A percentile compares a stretch with the other conserved stretches of the same genome.
Conservation (phyloP, 148 eudicot genomes). For the Arbutus unedo region DNA sequence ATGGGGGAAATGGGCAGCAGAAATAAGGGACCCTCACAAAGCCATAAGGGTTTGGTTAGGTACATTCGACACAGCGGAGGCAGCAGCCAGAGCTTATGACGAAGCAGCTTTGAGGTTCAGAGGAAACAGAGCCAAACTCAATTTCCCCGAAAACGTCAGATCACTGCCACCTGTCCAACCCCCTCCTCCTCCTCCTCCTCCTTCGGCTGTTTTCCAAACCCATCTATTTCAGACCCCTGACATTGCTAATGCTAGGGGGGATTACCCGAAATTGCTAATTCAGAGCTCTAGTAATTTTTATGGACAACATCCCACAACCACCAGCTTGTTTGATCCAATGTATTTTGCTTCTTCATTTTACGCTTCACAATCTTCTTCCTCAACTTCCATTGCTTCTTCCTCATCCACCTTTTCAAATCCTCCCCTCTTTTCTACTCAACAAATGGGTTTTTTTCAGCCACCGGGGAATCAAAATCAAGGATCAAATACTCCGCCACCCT, state of each 20-base stretch:
- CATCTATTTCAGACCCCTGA: too few relatives aligned
- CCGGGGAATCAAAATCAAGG: conserved; percentile 21
- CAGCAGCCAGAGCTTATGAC: conserved; percentile 69
- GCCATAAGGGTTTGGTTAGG: conserved; percentile 82
- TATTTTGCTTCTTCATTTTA: conserved; percentile 29
- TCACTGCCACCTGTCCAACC: conserved; percentile 22
- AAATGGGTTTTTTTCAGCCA: conserved; percentile 22
- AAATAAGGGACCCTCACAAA: conserved; percentile 71
- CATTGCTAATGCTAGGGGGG: conserved; percentile 21
- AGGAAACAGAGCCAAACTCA: conserved; percentile 69
- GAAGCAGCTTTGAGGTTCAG: conserved; percentile 68
- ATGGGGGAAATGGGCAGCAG: conserved; percentile 85
- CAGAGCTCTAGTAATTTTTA: conserved; percentile 40
- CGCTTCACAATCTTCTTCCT: conserved; percentile 24
- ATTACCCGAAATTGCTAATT: conserved; percentile 54
- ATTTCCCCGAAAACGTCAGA: conserved; percentile 68
- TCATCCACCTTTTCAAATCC: conserved; percentile 23
- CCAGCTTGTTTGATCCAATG: conserved; percentile 31
- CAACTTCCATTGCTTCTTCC: conserved; percentile 12
- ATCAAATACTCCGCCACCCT: conserved; percentile 21
- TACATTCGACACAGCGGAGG: conserved; percentile 70
- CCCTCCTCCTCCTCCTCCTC: background rate
- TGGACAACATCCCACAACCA: background rate
- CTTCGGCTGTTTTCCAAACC: background rate
- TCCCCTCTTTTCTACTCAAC: conserved; percentile 25